Conservation (phyloP, 495 filamentous ascomycete species). For the Talaromyces ruber region DNA sequence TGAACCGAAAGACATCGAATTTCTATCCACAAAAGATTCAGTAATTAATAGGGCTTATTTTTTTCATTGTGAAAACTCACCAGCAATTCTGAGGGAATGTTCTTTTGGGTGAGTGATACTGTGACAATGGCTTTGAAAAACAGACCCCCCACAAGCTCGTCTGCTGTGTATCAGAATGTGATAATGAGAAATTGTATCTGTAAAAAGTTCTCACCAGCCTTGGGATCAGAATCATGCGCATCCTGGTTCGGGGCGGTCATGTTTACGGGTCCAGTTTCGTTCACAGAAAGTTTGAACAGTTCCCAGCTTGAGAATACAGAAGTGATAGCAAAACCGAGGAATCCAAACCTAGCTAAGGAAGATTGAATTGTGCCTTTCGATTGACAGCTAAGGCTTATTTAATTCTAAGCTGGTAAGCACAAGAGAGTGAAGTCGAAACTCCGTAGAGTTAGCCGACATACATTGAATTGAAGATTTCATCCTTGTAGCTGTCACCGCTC, state of each 20-base stretch:
- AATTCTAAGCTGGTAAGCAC: not conserved
- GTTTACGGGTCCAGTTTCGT: not conserved
- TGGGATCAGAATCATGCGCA: not conserved
- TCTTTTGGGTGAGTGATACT: not conserved
- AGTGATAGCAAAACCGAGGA: not conserved
- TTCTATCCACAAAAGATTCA: not conserved
- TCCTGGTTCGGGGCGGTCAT: not conserved
- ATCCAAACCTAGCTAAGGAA: not conserved
- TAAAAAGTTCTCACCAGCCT: not conserved
- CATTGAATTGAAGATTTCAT: not conserved
- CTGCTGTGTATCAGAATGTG: not conserved
- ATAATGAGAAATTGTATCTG: not conserved
- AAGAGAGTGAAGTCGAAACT: not conserved
- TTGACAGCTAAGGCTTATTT: not conserved
- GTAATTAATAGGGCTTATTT: not conserved
- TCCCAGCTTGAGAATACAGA: not conserved
- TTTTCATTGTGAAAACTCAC: not conserved
- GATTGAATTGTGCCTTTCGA: no score
- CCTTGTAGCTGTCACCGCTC: not conserved
- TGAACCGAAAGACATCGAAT: not conserved
- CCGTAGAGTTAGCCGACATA: not conserved
- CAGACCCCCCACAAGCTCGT: not conserved
- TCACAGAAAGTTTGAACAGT: not conserved
- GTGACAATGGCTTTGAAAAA: not conserved
- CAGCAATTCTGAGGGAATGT: not conserved